A percentile compares a stretch with the other conserved stretches of the same genome.
Conservation (phyloP, 2,329 filamentous ascomycete species). For the Thelonectria discophora region DNA sequence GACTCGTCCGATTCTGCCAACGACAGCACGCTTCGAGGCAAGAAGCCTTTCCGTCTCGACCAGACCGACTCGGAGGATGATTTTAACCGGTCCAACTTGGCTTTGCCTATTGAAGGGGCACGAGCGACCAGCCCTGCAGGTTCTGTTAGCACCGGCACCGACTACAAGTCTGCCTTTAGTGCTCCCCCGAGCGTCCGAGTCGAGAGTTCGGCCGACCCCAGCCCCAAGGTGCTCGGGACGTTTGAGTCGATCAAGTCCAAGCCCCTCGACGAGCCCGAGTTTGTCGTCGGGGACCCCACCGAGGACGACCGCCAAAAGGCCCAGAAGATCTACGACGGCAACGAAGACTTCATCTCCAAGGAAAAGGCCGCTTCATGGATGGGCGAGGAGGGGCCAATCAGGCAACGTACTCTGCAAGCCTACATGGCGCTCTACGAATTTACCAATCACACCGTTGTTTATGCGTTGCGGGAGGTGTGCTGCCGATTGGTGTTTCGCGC, state of each 20-base stretch:
- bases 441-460: constrained; percentile 79
- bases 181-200: constrained; percentile 56
- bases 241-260: constrained; percentile 49
- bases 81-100: constrained; percentile 47
- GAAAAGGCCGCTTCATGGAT: constrained; percentile 87
- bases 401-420: constrained; percentile 69
- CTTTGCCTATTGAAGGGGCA: constrained; percentile 54
- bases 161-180: constrained; percentile 55
- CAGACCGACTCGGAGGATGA: constrained; percentile 48
- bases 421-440: constrained; percentile 97
- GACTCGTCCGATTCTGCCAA: constrained; percentile 29
- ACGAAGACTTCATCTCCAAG: constrained; percentile 81
- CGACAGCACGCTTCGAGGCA: constrained; percentile 43
- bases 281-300: constrained; percentile 66
- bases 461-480: constrained; percentile 82
- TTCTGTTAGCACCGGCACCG: constrained; percentile 50
- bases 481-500: constrained; percentile 82
- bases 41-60: constrained; percentile 40
- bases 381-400: constrained; percentile 74
- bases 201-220: constrained; percentile 51
- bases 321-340: constrained; percentile 82
- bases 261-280: constrained; percentile 66
- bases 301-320: constrained; percentile 81
- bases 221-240: constrained; percentile 47
- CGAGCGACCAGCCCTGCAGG: constrained; percentile 46